Percentiles rank a stretch among this genome's conserved stretches.
Evolutionary conservation across 768 basidiomycete genomes (phyloP).

Genomic region (Russula abietina): DNA sequence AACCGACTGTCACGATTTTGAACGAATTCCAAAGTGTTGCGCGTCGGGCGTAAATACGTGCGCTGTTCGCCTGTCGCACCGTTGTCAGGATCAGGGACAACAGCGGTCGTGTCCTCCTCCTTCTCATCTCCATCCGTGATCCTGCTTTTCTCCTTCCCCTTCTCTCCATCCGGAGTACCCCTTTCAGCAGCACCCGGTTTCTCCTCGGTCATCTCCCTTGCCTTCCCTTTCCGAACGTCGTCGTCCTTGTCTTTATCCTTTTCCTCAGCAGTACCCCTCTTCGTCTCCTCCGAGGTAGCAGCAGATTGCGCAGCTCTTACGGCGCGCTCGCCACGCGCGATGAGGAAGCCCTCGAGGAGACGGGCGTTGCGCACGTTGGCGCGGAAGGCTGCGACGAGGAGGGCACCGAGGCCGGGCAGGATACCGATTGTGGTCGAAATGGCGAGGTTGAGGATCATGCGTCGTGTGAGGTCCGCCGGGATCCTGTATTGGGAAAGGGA

Average conservation of each 20-base stretch:
- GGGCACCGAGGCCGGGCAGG: slow-evolving; percentile 69
- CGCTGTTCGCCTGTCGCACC: neutral
- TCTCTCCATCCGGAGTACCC: neutral
- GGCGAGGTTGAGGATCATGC: slow-evolving; percentile 74
- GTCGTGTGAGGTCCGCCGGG: slow-evolving; percentile 56
- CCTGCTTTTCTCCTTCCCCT: neutral
- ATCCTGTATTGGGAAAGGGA: slow-evolving; percentile 31
- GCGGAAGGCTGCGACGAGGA: slow-evolving; percentile 72
- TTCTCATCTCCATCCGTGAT: neutral
- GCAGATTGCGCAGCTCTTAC: neutral
- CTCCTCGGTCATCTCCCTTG: neutral
- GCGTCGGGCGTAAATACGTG: neutral
- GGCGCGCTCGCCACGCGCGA: slow-evolving; percentile 49
- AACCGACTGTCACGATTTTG: slow-evolving; percentile 22
- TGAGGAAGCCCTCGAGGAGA: slow-evolving; percentile 78
- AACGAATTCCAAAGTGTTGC: neutral
- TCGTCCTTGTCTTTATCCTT: neutral
- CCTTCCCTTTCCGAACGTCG: neutral
- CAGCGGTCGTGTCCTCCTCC: neutral
- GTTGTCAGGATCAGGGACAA: neutral
- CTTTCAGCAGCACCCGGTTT: neutral
- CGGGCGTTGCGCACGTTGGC: slow-evolving; percentile 87
- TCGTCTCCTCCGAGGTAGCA: neutral
- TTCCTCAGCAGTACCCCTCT: neutral
- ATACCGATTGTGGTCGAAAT: slow-evolving; percentile 61